Conservation (phyloP, 371 early-diverging fungal species). For the Encephalitozoon hellem region DNA sequence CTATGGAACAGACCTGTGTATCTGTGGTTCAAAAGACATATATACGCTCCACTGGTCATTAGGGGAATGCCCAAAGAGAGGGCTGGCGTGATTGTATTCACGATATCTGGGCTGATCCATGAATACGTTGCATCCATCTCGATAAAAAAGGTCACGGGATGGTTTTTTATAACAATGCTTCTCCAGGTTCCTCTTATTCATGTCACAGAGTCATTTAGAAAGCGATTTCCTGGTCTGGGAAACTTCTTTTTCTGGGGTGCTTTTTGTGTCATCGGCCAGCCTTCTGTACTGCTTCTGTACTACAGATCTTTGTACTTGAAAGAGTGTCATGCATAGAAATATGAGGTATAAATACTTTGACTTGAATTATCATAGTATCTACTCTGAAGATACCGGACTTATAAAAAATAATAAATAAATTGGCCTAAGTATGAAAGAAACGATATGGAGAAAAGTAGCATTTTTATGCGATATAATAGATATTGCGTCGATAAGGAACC, state of each 20-base stretch:
- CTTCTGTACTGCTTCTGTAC: conserved; percentile 32
- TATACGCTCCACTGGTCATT: conserved; percentile 71
- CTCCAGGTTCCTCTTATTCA: conserved; percentile 77
- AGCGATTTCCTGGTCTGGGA: conserved; percentile 10
- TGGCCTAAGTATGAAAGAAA: too few relatives aligned
- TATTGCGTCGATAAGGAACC: too few relatives aligned
- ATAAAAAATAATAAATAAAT: background rate
- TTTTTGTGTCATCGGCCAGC: conserved; percentile 55
- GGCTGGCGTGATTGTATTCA: conserved; percentile 72
- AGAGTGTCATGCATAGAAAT: background rate
- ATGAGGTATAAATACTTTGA: background rate
- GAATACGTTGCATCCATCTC: conserved; percentile 74
- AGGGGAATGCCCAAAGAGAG: conserved; percentile 67
- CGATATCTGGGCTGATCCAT: conserved; percentile 73
- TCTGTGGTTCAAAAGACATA: conserved; percentile 78
- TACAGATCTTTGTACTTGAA: conserved; percentile 21
- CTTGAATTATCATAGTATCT: background rate
- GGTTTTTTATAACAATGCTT: conserved; percentile 77
- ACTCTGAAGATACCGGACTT: background rate
- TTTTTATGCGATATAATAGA: too few relatives aligned
- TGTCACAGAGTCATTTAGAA: conserved; percentile 52
- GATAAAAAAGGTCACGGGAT: conserved; percentile 67
- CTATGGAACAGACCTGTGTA: conserved; percentile 96
- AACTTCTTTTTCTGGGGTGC: conserved; percentile 52
- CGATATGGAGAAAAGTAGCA: too few relatives aligned